Evolutionary conservation across 768 basidiomycete genomes (phyloP).

Genomic region (Lentinula boryana): DNA sequence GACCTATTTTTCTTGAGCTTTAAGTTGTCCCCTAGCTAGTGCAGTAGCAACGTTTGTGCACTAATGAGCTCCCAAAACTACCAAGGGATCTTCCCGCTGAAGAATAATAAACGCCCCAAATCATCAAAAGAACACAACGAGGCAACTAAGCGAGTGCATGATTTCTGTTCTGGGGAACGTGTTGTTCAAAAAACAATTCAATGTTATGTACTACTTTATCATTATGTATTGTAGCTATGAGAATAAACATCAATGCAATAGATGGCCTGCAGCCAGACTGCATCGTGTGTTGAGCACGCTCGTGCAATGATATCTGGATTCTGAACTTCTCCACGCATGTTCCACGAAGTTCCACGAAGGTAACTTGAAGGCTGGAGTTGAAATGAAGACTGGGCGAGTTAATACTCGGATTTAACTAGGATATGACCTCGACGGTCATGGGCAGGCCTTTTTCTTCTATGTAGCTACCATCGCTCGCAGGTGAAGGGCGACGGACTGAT

Average conservation of each 20-base stretch:
- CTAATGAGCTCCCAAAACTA: too few species aligned
- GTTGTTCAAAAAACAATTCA: background rate
- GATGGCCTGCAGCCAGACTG: background rate
- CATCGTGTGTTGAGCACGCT: background rate
- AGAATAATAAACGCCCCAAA: background rate
- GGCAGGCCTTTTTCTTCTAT: constrained; percentile 30
- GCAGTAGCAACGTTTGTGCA: too few species aligned
- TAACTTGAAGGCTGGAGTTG: background rate
- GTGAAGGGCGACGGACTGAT: constrained; percentile 22
- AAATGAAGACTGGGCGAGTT: background rate
- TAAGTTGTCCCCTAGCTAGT: too few species aligned
- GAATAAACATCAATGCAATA: too few species aligned
- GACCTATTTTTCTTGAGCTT: too few species aligned
- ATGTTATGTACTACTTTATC: background rate
- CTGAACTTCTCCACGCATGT: background rate
- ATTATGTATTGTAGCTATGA: background rate
- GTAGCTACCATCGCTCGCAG: constrained; percentile 7
- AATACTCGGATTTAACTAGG: background rate
- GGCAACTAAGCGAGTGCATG: background rate
- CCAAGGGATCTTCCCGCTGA: too few species aligned
- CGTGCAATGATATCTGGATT: background rate
- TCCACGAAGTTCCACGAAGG: background rate
- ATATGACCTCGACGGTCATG: constrained; percentile 18
- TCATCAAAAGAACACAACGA: background rate
- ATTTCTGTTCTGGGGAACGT: background rate